Evolutionary conservation across 805 yeast species (phyloP).

Genomic region (Hanseniaspora mollemarum): DNA sequence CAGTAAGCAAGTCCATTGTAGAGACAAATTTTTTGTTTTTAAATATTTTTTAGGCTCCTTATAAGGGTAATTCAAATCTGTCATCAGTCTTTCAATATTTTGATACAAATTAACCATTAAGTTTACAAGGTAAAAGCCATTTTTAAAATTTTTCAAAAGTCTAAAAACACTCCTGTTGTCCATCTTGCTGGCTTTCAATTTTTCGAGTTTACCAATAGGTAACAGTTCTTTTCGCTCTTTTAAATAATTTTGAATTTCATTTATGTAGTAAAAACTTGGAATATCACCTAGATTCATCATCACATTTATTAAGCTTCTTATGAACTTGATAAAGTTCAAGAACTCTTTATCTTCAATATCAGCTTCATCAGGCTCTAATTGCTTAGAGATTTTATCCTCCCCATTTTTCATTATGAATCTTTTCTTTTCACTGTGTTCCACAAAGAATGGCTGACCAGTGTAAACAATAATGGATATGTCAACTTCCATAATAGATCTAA

Average conservation of each 20-base stretch:
- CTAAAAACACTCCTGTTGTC: background rate
- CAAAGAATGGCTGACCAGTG: conserved; percentile 5
- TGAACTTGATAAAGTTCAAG: background rate
- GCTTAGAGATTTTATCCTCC: background rate
- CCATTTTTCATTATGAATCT: background rate
- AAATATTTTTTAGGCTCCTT: background rate
- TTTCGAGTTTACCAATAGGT: background rate
- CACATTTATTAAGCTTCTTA: background rate
- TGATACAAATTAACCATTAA: background rate
- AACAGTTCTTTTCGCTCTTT: background rate
- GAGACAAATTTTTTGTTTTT: background rate
- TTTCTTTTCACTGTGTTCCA: background rate
- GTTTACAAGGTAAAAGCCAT: background rate
- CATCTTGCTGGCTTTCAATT: background rate
- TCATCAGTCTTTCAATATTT: background rate
- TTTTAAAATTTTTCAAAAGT: background rate
- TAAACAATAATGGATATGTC: background rate
- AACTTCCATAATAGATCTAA: background rate
- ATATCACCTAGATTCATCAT: background rate
- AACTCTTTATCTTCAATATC: background rate
- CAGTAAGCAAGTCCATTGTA: conserved; percentile 1
- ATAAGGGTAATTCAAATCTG: conserved; percentile 1
- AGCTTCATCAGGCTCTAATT: background rate
- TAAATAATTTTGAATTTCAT: background rate
- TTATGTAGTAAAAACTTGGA: background rate